Conservation (phyloP, 208 protist genomes). For the Plasmodiophora brassicae region DNA sequence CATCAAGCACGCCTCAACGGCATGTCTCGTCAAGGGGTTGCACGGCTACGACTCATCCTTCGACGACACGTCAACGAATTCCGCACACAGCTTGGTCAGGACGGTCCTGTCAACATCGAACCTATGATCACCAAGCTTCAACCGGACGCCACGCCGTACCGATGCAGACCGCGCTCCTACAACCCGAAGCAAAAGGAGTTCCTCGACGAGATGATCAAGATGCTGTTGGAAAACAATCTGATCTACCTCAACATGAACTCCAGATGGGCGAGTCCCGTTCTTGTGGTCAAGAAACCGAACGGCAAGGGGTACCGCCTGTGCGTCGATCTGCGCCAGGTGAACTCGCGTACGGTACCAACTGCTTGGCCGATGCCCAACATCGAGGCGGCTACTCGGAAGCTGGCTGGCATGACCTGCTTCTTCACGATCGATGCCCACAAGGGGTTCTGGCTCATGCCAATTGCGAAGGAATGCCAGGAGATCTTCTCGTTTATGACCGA, state of each 20-base stretch:
- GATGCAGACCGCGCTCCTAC: too few species aligned
- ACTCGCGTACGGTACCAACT: neutral
- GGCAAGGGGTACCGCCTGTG: neutral
- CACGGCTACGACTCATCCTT: too few species aligned
- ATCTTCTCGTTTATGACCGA: constrained; percentile 4
- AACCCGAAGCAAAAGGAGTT: too few species aligned
- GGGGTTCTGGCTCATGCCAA: neutral
- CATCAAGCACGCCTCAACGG: too few species aligned
- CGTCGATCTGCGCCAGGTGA: neutral
- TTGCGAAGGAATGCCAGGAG: constrained; percentile 10
- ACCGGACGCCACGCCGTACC: too few species aligned
- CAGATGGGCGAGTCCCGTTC: neutral
- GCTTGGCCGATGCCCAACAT: neutral
- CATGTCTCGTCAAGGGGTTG: too few species aligned
- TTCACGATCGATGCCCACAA: neutral
- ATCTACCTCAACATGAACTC: neutral
- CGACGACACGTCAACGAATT: too few species aligned
- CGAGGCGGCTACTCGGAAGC: neutral
- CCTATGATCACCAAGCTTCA: too few species aligned
- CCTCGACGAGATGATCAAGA: too few species aligned
- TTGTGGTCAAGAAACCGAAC: neutral
- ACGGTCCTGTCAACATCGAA: too few species aligned
- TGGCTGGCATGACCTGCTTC: neutral
- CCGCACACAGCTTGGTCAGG: too few species aligned
- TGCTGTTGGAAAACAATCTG: too few species aligned